Base-by-base conservation (phyloP, 2,329 filamentous ascomycete genomes). In the Parafenestella ontariensis region DNA sequence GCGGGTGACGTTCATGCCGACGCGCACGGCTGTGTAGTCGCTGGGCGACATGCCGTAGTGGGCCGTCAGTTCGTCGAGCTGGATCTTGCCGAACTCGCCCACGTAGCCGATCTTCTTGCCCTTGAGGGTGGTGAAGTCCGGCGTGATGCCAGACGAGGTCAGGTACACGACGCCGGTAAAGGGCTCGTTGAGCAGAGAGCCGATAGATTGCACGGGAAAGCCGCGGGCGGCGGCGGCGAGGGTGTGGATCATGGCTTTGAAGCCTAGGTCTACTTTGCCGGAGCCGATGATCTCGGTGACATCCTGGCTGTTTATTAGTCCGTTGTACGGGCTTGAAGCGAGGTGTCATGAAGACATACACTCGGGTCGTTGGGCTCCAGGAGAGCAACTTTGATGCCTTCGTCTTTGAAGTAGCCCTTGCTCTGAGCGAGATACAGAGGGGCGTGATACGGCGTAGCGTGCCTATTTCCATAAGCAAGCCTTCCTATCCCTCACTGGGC, bases 231-330 rank as follows among this genome's bases (percentile, higher is more conserved):
- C 91, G 71, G 89, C 89, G 51, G 89, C 89, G 55, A 92, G 83
- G 8, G 89, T 92, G 70, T 92, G 89, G 64, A 92, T 92, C 89
- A 92, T 92, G 61, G 89, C 89, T 76, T 92, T 92, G 83, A 90
- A 91, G 40, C 89, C 89, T 69, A 92, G 84, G 70, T 92, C 89
- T 45, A 91, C 87, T 71, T 91, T 91, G 57, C 86, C 87, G 50
- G 83, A 87, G 54, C 89, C 89, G 62, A 92, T 90, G 74, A 92
- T 91, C 74, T 92, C 89, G 58, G 89, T 92, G 59, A 92, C 89
- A 81, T 92, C 89, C 71, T 87, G 17, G 21, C 17, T 59, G 7
- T 5, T 4, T 31, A 5, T 26, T 11, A 31, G 28, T 31, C 11
- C n/a, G n/a, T n/a, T n/a, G n/a, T n/a, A n/a, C n/a, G 9, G 15